Percentiles rank a stretch among this genome's conserved stretches.
phyloP scores from a whole-genome alignment of 768 basidiomycete genomes.

The Mycena indigotica region DNA sequence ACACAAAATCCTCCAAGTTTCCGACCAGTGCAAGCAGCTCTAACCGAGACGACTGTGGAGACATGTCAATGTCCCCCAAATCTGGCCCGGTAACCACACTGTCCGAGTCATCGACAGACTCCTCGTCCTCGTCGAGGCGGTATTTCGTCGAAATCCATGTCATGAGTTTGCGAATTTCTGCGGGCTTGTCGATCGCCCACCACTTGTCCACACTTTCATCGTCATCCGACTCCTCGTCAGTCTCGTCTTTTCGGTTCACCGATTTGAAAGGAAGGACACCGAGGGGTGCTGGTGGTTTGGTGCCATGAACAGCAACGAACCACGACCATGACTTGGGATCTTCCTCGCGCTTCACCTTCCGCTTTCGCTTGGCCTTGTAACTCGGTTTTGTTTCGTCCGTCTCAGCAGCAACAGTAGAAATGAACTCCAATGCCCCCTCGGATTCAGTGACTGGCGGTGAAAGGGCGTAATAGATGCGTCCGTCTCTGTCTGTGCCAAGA shows the following conservation, averaged over 20 bases:
- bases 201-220: conserved; percentile 55
- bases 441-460: conserved; percentile 62
- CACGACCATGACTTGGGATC: conserved; percentile 71
- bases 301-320: conserved; percentile 79
- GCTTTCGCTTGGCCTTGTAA: conserved; percentile 46
- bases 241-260: conserved; percentile 30
- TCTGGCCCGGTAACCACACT: conserved; percentile 6
- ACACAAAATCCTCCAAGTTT: conserved; percentile 60
- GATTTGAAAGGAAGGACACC: conserved; percentile 28
- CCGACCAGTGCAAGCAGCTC: conserved; percentile 43
- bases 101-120: conserved; percentile 13
- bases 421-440: conserved; percentile 49
- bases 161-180: conserved; percentile 64
- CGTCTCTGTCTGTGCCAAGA: conserved; percentile 70
- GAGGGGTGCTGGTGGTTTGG: conserved; percentile 38
- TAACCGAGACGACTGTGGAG: conserved; percentile 16
- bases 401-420: conserved; percentile 28
- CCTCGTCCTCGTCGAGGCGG: conserved; percentile 38
- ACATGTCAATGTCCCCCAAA: conserved; percentile 16
- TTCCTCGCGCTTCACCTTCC: conserved; percentile 42
- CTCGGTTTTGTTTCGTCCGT: conserved; percentile 34
- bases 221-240: conserved; percentile 33
- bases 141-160: conserved; percentile 63
- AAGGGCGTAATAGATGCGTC: conserved; percentile 68
- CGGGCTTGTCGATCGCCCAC: conserved; percentile 75